These are phyloP conservation scores for Syzygium aqueum DNA, from an alignment of 345 rosid genomes.

Conservation along the genomic window DNA sequence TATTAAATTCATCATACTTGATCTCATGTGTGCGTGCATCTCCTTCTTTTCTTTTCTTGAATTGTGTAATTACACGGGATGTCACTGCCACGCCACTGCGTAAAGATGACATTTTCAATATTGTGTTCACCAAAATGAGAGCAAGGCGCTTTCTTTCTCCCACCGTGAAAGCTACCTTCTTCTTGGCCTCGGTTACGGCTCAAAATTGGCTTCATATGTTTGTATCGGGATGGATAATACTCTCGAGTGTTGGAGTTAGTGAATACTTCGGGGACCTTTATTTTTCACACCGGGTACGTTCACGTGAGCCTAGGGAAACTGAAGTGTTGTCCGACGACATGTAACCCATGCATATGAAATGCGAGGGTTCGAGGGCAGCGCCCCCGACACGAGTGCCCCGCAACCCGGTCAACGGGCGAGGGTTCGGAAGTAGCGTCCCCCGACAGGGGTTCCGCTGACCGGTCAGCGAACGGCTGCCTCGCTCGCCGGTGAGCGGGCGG, in stretches of 20 bases:
- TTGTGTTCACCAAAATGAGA: not conserved
- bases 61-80: not conserved
- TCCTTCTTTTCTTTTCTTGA: not conserved
- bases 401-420: too few relatives aligned
- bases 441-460: too few relatives aligned
- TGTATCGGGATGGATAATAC: not conserved
- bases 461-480: too few relatives aligned
- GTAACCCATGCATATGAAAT: too few relatives aligned
- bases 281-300: too few relatives aligned
- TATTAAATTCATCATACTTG: not conserved
- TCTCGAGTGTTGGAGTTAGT: not conserved
- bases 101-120: not conserved
- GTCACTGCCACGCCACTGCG: not conserved
- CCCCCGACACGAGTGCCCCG: too few relatives aligned
- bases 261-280: too few relatives aligned
- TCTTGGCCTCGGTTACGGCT: not conserved
- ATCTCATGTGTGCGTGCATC: not conserved
- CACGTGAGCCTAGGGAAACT: too few relatives aligned
- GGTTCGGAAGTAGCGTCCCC: too few relatives aligned
- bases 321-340: too few relatives aligned
- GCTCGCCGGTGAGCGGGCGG: too few relatives aligned
- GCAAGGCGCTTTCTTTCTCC: not conserved
- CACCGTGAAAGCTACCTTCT: not conserved
- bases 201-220: not conserved
- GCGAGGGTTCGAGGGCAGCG: too few relatives aligned